A percentile compares a stretch with the other conserved stretches of the same genome.
Conservation (phyloP, 345 rosid genomes). For the Populus deltoides region DNA sequence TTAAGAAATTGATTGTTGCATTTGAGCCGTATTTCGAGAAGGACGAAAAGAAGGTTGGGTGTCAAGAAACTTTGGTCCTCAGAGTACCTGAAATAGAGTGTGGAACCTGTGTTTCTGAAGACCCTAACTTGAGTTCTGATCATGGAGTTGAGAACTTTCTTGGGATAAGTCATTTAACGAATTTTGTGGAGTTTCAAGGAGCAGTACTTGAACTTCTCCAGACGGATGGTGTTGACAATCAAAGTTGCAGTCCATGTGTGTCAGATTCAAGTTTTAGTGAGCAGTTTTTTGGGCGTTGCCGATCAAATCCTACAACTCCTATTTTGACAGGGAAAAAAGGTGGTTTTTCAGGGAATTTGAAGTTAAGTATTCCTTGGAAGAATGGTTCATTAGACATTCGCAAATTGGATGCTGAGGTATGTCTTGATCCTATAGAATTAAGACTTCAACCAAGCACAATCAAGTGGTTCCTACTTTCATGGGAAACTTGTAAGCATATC, state of each 20-base stretch:
- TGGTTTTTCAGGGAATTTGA: slow-evolving; percentile 80
- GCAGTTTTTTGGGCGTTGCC: slow-evolving; percentile 13
- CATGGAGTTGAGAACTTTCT: slow-evolving; percentile 50
- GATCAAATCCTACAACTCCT: slow-evolving; percentile 40
- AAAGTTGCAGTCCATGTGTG: slow-evolving; percentile 21
- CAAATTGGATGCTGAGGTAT: slow-evolving; percentile 78
- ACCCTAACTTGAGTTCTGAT: slow-evolving; percentile 29
- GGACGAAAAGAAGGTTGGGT: slow-evolving; percentile 29
- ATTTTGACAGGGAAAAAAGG: slow-evolving; percentile 63
- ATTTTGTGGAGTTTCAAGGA: slow-evolving; percentile 74
- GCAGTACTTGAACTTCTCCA: slow-evolving; percentile 74
- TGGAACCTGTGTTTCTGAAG: slow-evolving; percentile 72
- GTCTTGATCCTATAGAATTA: slow-evolving; percentile 71
- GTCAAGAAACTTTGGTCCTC: slow-evolving; percentile 52
- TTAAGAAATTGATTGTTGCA: slow-evolving; percentile 72
- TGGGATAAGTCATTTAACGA: slow-evolving; percentile 62
- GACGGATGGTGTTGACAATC: slow-evolving; percentile 40
- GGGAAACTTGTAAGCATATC: slow-evolving; percentile 48
- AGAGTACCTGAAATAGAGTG: slow-evolving; percentile 66
- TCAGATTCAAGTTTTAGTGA: slow-evolving; percentile 27
- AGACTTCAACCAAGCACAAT: slow-evolving; percentile 65
- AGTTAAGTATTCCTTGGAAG: slow-evolving; percentile 88
- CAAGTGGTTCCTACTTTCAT: slow-evolving; percentile 58
- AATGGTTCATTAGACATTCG: slow-evolving; percentile 85
- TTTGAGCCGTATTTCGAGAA: slow-evolving; percentile 56